Evolutionary conservation across 768 basidiomycete species (phyloP).

Genomic region (Tulasnella sp.): DNA sequence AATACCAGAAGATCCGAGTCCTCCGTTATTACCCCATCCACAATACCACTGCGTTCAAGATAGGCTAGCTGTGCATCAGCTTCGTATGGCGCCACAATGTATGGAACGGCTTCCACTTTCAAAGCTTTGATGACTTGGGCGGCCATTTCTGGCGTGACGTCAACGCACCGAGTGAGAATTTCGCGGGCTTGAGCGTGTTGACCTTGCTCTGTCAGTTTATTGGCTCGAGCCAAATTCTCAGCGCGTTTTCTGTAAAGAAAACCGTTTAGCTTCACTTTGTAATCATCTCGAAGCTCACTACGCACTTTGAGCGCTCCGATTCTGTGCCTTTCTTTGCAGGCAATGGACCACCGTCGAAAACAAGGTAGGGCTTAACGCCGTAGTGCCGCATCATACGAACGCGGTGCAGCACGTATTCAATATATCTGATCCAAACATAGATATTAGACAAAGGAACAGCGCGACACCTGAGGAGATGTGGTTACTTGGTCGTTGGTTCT

Average conservation of each 20-base stretch:
- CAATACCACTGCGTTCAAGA: constrained; percentile 78
- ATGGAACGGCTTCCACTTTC: constrained; percentile 74
- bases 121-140: constrained; percentile 97
- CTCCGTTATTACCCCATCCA: constrained; percentile 93
- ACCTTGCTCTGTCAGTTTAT: constrained; percentile 74
- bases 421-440: constrained; percentile 63
- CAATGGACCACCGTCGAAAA: constrained; percentile 95
- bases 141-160: constrained; percentile 97
- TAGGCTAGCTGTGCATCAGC: constrained; percentile 97
- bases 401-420: constrained; percentile 93
- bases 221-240: constrained; percentile 75
- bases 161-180: constrained; percentile 85
- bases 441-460: neutral
- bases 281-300: neutral
- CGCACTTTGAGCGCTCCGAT: constrained; percentile 63
- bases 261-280: constrained; percentile 25
- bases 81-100: constrained; percentile 97
- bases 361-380: constrained; percentile 84
- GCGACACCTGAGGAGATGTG: constrained; percentile 18
- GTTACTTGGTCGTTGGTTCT: constrained; percentile 79
- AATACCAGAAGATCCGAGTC: constrained; percentile 98
- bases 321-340: constrained; percentile 95
- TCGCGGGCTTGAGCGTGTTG: constrained; percentile 82
- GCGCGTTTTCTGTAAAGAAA: constrained; percentile 59
- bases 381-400: constrained; percentile 84